These are phyloP conservation scores for Penicillium bialowiezense DNA, from an alignment of 495 filamentous ascomycete species.

Conservation along the genomic window DNA sequence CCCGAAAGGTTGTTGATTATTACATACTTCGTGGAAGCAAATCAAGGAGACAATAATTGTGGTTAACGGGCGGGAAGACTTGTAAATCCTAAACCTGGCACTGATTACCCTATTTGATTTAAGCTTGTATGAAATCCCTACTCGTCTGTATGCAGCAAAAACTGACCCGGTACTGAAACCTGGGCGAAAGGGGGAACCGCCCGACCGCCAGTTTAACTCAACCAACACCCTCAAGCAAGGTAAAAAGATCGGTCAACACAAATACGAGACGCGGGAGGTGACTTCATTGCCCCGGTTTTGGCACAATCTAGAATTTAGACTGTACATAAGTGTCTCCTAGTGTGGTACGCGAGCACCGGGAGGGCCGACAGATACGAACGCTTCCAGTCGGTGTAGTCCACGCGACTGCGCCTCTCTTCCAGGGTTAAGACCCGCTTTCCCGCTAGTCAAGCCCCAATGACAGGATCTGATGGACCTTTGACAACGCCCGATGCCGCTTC, in stretches of 20 bases:
- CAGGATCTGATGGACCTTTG: neutral
- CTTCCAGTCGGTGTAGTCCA: conserved; percentile 11
- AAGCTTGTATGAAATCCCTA: neutral
- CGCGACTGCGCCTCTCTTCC: conserved; percentile 21
- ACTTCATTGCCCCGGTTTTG: conserved; percentile 6
- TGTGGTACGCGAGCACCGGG: conserved; percentile 11
- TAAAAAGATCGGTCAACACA: conserved; percentile 5
- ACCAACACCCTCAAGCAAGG: neutral
- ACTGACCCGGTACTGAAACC: neutral
- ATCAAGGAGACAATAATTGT: neutral
- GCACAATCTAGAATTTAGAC: neutral
- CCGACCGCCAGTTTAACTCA: conserved; percentile 4
- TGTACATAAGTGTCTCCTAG: neutral
- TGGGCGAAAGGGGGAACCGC: neutral
- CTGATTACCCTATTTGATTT: neutral
- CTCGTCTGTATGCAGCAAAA: neutral
- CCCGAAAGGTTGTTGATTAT: neutral
- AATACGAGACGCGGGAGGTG: neutral
- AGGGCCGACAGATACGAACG: conserved; percentile 20
- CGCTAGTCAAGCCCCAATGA: neutral
- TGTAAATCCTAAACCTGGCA: neutral
- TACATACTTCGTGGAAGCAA: neutral
- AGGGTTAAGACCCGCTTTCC: conserved; percentile 1
- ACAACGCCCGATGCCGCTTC: neutral
- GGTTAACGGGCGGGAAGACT: neutral